Evolutionary conservation across 768 basidiomycete genomes (phyloP), one percentile per base, ranked within the genome.

Genomic region (Jaapia argillacea): DNA sequence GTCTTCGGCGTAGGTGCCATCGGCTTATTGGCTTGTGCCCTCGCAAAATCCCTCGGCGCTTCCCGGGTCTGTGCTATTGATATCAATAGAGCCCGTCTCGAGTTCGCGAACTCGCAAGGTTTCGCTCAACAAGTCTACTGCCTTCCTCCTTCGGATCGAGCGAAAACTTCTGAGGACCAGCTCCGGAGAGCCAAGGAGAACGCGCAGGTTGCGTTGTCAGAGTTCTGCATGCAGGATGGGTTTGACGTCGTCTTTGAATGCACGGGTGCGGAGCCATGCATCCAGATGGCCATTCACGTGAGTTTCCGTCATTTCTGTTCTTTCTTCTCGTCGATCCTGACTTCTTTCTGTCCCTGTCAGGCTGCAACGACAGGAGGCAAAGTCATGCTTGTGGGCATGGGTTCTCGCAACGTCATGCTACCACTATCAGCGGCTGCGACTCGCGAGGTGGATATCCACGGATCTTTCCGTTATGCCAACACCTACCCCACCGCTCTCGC

Each of bases 301-400:
- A 71, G 89, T 72, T 21, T 41, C 49, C 50, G 50, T 44, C 35
- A 26, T 50, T 36, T 21, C 18, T 27, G 23, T 26, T 45, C 40
- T 48, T 40, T 46, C 48, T 45, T 42, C 40, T 36, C 25, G 27
- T 45, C 41, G 27, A 45, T 24, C 35, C 41, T 31, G 25, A 41
- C 24, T 42, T 43, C 20, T 43, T 24, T 36, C 41, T 16, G 28
- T 36, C 25, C 40, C 45, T 33, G 42, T 25, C 59, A 91, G 89
- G 77, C 81, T 53, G 89, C 92, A 13, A 69, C 73, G 41, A 70
- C 85, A 14, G 93, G 92, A 41, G 88, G 89, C 40, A 89, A 85
- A 58, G 88, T 96, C 44, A 81, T 90, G 72, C 85, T 91, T 54
- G 79, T 98, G 50, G 94, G 94, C 18, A 98, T 98, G 94, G 94